phyloP scores from a whole-genome alignment of 345 rosid species.

The Melaleuca quinquenervia region DNA sequence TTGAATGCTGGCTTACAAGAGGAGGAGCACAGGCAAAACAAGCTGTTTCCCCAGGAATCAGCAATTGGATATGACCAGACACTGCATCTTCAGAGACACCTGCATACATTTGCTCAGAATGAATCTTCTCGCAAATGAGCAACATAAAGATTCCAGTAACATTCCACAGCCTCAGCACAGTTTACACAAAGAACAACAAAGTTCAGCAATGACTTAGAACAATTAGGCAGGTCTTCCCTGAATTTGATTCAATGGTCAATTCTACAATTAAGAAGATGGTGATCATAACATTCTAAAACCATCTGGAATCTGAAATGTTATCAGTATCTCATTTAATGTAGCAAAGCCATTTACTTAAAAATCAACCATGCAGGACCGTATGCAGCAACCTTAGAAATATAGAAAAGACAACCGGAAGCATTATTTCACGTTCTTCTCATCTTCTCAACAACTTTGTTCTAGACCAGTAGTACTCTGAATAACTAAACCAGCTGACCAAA shows the following conservation, averaged over 20 bases:
- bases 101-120: constrained; percentile 13
- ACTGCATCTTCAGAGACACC: constrained; percentile 99
- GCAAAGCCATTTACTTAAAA: background rate
- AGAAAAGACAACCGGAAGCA: background rate
- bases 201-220: background rate
- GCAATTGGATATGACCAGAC: constrained; percentile 92
- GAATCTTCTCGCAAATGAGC: background rate
- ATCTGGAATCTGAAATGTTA: background rate
- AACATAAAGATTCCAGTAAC: background rate
- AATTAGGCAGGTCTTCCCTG: background rate
- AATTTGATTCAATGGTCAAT: background rate
- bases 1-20: constrained; percentile 36
- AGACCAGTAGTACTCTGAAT: background rate
- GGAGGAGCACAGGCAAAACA: constrained; percentile 99
- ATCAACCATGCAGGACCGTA: background rate
- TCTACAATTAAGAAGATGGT: background rate
- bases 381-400: background rate
- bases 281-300: background rate
- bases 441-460: background rate
- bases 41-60: constrained; percentile 94
- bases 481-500: background rate
- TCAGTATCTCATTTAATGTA: background rate
- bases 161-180: background rate
- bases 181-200: background rate
- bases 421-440: background rate